A percentile compares a stretch with the other conserved stretches of the same genome.
These are phyloP conservation scores for Quercus alba DNA, from an alignment of 306 rosid species.

Conservation along the genomic window DNA sequence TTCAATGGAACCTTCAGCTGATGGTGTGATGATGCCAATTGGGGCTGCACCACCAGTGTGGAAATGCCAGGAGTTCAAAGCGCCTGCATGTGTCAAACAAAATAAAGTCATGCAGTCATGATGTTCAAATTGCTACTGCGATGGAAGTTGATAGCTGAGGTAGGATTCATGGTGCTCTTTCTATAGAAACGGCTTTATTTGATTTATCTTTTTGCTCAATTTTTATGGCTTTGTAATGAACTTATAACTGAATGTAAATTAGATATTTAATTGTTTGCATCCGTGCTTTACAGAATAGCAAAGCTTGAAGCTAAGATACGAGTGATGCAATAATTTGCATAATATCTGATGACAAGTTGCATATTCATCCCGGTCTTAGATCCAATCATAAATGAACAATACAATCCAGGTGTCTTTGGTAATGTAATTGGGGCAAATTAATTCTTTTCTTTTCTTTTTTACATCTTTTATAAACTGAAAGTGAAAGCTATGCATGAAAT, in stretches of 20 bases:
- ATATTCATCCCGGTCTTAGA: slow-evolving; percentile 13
- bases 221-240: slow-evolving; percentile 58
- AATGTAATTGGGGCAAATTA: slow-evolving; percentile 4
- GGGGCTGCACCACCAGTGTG: slow-evolving; percentile 67
- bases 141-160: slow-evolving; percentile 69
- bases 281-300: slow-evolving; percentile 36
- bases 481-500: neutral
- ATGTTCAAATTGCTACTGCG: slow-evolving; percentile 24
- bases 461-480: neutral
- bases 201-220: slow-evolving; percentile 35
- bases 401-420: neutral
- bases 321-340: slow-evolving; percentile 42
- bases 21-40: slow-evolving; percentile 49
- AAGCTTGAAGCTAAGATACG: slow-evolving; percentile 38
- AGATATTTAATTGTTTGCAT: slow-evolving; percentile 53
- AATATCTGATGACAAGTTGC: slow-evolving; percentile 30
- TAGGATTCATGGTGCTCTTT: slow-evolving; percentile 57
- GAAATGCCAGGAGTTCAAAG: slow-evolving; percentile 84
- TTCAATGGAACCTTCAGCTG: slow-evolving; percentile 54
- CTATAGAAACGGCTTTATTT: slow-evolving; percentile 39
- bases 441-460: neutral
- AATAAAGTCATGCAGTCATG: slow-evolving; percentile 77
- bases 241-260: slow-evolving; percentile 67
- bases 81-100: slow-evolving; percentile 69
- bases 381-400: slow-evolving; percentile 19